Conservation (phyloP, 371 early-diverging fungal genomes). For the Phascolomyces articulosus region DNA sequence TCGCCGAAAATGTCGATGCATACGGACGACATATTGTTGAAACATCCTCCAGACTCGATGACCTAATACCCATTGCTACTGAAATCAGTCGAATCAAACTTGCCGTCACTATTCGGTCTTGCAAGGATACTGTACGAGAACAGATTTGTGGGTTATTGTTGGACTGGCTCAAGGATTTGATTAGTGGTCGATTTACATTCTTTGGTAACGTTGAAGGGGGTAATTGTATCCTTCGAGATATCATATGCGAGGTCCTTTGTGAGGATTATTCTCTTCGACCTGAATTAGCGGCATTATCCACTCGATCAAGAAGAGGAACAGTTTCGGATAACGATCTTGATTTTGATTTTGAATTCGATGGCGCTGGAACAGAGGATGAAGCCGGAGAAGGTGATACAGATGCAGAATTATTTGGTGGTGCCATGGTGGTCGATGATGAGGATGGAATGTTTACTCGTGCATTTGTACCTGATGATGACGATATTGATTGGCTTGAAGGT, state of each 20-base stretch:
- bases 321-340: constrained; percentile 25
- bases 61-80: constrained; percentile 68
- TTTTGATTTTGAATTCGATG: constrained; percentile 9
- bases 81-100: constrained; percentile 72
- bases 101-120: constrained; percentile 82
- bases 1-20: constrained; percentile 38
- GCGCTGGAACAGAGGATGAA: constrained; percentile 23
- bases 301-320: constrained; percentile 36
- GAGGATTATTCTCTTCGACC: constrained; percentile 55
- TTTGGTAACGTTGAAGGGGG: constrained; percentile 49
- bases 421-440: constrained; percentile 21
- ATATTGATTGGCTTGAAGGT: constrained; percentile 18
- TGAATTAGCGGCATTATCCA: constrained; percentile 39
- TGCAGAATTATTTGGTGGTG: constrained; percentile 11
- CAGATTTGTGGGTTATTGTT: constrained; percentile 72
- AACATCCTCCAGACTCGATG: constrained; percentile 60
- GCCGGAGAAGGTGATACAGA: constrained; percentile 20
- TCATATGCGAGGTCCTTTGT: constrained; percentile 74
- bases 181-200: constrained; percentile 63
- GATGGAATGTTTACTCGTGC: constrained; percentile 6
- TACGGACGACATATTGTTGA: constrained; percentile 83
- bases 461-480: constrained; percentile 14
- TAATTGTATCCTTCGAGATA: constrained; percentile 57
- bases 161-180: constrained; percentile 79
- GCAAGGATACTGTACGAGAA: constrained; percentile 83